Evolutionary conservation across 2,329 filamentous ascomycete genomes (phyloP), one percentile per base, ranked within the genome.

Genomic region (Byssoonygena ceratinophila): DNA sequence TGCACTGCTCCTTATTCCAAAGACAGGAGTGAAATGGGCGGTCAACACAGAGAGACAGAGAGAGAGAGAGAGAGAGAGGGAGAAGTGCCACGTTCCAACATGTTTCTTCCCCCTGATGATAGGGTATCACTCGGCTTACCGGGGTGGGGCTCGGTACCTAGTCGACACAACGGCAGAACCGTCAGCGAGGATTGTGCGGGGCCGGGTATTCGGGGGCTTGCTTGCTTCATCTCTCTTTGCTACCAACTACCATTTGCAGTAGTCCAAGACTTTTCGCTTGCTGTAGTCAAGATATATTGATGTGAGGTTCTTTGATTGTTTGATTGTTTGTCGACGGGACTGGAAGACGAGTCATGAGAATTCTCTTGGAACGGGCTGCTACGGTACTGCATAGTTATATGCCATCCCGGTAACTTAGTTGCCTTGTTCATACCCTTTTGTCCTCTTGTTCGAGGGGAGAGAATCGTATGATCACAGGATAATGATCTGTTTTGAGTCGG

Each of bases 61-160:
- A n/a, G n/a, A n/a, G n/a, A n/a, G n/a, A n/a, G n/a, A n/a, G n/a
- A n/a, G n/a, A n/a, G n/a, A n/a, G n/a, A 16, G 16, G 40, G 16
- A n/a, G 23, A n/a, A n/a, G n/a, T n/a, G 23, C 40, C 23, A 43
- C 12, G 29, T 36, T 46, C 23, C 31, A 46, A 36, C 29, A 46
- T 46, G 18, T 47, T 47, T 20, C 45, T 25, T 20, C 5, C n/a
- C n/a, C n/a, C n/a, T n/a, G n/a, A n/a, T 47, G 45, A 47, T 47
- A 47, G 32, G 45, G 45, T 47, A n/a, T 47, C 45, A 47, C 45
- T 27, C 45, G 45, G 45, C 45, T 36, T 47, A 37, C 31, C 32
- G 31, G 45, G 45, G 45, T 39, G n/a, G 23, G 11, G 23, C 18
- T 47, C 45, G 27, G 44, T 34, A n/a, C n/a, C n/a, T n/a, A 34